A percentile compares a stretch with the other conserved stretches of the same genome.
These are phyloP conservation scores for Venturiaceae sp. DNA, from an alignment of 2,329 filamentous ascomycete genomes.

Conservation along the genomic window DNA sequence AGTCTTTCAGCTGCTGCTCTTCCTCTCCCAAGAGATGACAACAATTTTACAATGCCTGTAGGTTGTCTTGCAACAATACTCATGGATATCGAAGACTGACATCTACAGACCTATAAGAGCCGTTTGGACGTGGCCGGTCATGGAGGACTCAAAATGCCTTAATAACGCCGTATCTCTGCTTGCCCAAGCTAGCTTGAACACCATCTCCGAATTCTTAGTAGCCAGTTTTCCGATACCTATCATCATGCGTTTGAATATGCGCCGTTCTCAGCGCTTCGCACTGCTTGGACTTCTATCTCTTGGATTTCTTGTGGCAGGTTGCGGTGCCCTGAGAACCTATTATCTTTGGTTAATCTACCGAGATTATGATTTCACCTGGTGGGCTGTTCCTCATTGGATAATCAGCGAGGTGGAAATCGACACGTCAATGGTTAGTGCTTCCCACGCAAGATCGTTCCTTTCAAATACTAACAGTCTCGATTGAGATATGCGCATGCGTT, in stretches of 20 bases:
- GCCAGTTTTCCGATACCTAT: conserved; percentile 34
- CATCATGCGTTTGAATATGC: conserved; percentile 32
- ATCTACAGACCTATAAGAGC: too few species aligned
- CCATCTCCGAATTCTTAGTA: conserved; percentile 29
- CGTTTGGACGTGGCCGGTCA: not conserved
- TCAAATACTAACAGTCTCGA: not conserved
- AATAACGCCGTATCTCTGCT: not conserved
- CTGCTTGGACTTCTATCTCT: conserved; percentile 29
- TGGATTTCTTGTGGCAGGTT: conserved; percentile 31
- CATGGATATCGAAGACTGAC: too few species aligned
- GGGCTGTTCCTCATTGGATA: conserved; percentile 31
- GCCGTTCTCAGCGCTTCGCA: conserved; percentile 27
- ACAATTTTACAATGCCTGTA: too few species aligned
- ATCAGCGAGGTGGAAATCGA: conserved; percentile 35
- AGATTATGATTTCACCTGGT: conserved; percentile 35
- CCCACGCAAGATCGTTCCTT: too few species aligned
- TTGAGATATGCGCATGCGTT: conserved; percentile 7
- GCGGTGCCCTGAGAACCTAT: conserved; percentile 33
- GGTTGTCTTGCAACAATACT: too few species aligned
- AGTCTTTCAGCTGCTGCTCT: too few species aligned
- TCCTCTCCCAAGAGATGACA: too few species aligned
- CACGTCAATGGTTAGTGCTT: conserved; percentile 28
- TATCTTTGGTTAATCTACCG: conserved; percentile 32
- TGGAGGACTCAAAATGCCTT: not conserved
- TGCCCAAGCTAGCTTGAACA: conserved; percentile 20